phyloP scores from a whole-genome alignment of 208 protist genomes.

The Trypanosoma avium region DNA sequence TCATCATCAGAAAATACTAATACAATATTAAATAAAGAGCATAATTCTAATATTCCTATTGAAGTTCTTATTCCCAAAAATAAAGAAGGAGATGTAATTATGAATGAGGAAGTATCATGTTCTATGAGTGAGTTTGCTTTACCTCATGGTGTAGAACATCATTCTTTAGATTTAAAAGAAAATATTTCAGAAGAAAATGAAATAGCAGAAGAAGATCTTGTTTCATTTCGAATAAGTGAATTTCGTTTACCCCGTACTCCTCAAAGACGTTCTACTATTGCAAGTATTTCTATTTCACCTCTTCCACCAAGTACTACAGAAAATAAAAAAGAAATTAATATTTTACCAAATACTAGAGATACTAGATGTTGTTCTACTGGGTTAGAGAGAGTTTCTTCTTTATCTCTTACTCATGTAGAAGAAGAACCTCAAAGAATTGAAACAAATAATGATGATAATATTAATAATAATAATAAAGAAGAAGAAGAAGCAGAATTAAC shows the following conservation, averaged over 20 bases:
- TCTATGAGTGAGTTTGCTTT: too few relatives aligned
- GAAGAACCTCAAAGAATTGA: not conserved
- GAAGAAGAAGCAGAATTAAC: not conserved
- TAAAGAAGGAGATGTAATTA: not conserved
- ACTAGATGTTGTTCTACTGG: too few relatives aligned
- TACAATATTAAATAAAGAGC: too few relatives aligned
- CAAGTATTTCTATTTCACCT: not conserved
- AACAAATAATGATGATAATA: not conserved
- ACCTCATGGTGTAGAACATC: too few relatives aligned
- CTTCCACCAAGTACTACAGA: not conserved
- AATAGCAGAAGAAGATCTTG: conserved; percentile 3
- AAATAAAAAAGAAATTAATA: not conserved
- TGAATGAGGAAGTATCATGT: too few relatives aligned
- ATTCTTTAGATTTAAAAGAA: too few relatives aligned
- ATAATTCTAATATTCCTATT: too few relatives aligned
- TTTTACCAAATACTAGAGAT: not conserved
- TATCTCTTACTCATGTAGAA: not conserved
- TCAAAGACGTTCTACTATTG: conserved; percentile 1
- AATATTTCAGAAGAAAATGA: not conserved
- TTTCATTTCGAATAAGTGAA: conserved; percentile 23
- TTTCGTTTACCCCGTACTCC: conserved; percentile 27
- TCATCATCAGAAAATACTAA: too few relatives aligned
- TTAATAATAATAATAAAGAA: not conserved
- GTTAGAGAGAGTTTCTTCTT: too few relatives aligned
- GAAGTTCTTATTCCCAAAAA: too few relatives aligned